Evolutionary conservation across 2,329 filamentous ascomycete species (phyloP).

Genomic region (Xylaria sp.): DNA sequence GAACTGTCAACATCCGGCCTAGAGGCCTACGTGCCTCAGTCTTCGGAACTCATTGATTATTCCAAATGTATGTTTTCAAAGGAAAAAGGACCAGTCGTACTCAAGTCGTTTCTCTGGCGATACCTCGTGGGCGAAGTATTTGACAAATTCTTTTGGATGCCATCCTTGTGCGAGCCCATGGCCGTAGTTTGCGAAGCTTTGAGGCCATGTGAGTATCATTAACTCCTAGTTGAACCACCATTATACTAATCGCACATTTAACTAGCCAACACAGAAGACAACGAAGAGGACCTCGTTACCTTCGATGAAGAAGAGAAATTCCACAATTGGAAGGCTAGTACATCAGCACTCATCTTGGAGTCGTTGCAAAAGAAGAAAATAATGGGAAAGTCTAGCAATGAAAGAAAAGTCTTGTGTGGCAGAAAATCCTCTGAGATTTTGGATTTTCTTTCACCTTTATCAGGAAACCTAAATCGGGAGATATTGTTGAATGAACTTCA

Average conservation of each 20-base stretch:
- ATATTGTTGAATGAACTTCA: background rate
- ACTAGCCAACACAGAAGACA: background rate
- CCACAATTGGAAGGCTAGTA: background rate
- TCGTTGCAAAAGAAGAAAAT: background rate
- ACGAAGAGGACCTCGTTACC: background rate
- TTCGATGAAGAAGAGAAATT: background rate
- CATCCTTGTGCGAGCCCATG: background rate
- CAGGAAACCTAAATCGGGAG: no score
- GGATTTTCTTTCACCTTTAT: background rate
- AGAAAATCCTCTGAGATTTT: background rate
- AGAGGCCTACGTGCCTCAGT: background rate
- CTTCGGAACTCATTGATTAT: background rate
- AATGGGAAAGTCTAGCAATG: no score
- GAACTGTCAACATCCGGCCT: background rate
- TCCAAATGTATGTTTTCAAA: background rate
- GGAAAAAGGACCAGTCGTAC: background rate
- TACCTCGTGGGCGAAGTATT: background rate
- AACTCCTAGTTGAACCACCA: background rate
- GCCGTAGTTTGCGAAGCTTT: background rate
- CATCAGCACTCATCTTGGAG: background rate
- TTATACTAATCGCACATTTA: background rate
- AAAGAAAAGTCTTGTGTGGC: background rate
- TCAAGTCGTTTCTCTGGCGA: constrained; percentile 3
- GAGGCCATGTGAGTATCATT: background rate
- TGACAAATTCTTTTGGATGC: background rate